Evolutionary conservation across 345 rosid genomes (phyloP), one percentile per base, ranked within the genome.

Genomic region (Pelargonium nanum): DNA sequence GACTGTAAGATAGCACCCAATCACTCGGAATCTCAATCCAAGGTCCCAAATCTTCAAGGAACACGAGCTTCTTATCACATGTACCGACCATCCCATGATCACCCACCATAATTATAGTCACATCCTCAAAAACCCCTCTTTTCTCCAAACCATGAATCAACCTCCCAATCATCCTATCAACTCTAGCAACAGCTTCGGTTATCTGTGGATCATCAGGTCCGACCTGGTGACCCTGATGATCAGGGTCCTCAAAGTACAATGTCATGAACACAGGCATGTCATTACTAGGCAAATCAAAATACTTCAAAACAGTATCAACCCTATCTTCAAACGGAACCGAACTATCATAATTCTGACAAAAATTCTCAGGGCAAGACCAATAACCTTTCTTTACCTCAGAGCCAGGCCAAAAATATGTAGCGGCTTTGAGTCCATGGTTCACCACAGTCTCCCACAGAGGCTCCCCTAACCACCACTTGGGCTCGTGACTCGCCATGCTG

Each of bases 71-170:
- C 56, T 81, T 81, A 62, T 92, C 98, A 60, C 98, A 92, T 16
- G 95, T 89, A 25, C 96, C 93, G 25, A 85, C 98, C 96, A 92
- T 92, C 24, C 98, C 95, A 72, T 89, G 98, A 75, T 89, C 98
- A 66, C 98, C 96, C 10, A 89, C 93, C 91, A 92, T 75, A 56
- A 89, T 81, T 69, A 92, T 72, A 50, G 68, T 76, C 68, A 92
- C 95, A 80, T 92, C 96, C 68, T 89, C 91, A 32, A 92, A 87
- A 48, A 85, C 64, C 66, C 91, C 98, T 85, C 88, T 78, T 62
- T 80, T 80, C 55, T 89, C 95, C 22, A 92, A 60, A 34, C 95
- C 96, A 59, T 73, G 62, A 12, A 89, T 92, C 66, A 92, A 52
- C 72, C 77, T 86, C 59, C 96, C 98, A 23, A 92, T 85, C 77